Base-by-base conservation (phyloP, 2,329 filamentous ascomycete species). In the Lasiodiplodia citricola region DNA sequence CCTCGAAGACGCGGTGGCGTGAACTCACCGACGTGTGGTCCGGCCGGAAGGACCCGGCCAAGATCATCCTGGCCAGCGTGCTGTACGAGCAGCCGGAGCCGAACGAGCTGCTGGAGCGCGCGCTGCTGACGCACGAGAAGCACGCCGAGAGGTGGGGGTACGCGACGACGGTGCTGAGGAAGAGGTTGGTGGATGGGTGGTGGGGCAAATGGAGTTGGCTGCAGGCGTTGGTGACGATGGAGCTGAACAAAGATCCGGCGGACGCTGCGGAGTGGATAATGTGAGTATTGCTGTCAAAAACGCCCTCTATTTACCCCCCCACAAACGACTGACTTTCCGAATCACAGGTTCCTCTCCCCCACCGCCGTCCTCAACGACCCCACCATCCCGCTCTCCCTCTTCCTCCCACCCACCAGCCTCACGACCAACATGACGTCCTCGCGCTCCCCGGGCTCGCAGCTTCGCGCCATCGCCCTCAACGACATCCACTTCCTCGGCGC, bases 101-200 rank as follows among this genome's bases (percentile, higher is more conserved):
- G 13, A 70, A 70, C 35, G 65, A 73, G 11, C 71, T 79, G 23
- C 81, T 80, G 66, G 77, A 81, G 58, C 71, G 73, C n/a, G 79
- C 78, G 6, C 70, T 82, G 28, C 70, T 73, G 21, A 78, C 72
- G n/a, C 80, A 82, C 66, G 62, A 73, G 56, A 71, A 73, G 38
- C 79, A 81, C 62, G 77, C 78, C 14, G 67, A 74, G 50, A 67
- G 74, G 54, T 77, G 79, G 71, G 77, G 77, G 4, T 82, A 82
- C 54, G 74, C 73, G n/a, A 77, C 78, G 72, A 68, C 75, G 52
- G 73, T 81, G 3, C 71, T 82, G 41, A 72, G 77, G 37, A 71
- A 76, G 37, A 71, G 74, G 21, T 74, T 81, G 16, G 73, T 74
- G 1, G 73, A 71, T 13, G 80, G 79, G 2, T 78, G 74, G 62